These are phyloP conservation scores for Pseudozyma thailandica DNA, from an alignment of 1,284 basidiomycete species.

Conservation along the genomic window DNA sequence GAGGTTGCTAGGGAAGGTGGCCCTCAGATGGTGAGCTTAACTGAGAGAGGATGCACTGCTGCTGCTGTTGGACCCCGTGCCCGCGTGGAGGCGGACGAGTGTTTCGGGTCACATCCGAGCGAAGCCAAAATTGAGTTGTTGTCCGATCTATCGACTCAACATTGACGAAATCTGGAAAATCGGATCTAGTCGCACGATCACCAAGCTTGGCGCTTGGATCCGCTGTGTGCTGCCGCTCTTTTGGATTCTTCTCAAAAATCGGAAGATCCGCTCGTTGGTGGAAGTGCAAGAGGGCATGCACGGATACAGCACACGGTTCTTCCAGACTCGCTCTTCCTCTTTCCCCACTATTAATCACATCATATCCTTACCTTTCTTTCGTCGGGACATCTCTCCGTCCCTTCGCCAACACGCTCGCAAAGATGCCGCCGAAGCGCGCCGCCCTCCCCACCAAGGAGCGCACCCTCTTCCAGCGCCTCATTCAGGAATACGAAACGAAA, in stretches of 20 bases:
- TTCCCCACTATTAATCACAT: background rate
- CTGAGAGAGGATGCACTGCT: background rate
- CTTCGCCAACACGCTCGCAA: background rate
- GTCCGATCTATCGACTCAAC: background rate
- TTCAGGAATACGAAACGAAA: constrained; percentile 82
- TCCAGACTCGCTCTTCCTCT: background rate
- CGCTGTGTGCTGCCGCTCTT: constrained; percentile 7
- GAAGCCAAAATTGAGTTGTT: background rate
- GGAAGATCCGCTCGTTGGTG: constrained; percentile 19
- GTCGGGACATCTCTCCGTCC: background rate
- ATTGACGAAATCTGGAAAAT: background rate
- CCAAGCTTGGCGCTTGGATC: background rate
- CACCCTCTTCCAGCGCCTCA: constrained; percentile 84
- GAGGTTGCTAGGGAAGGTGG: background rate
- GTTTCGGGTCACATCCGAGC: background rate
- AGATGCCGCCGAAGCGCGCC: constrained; percentile 59
- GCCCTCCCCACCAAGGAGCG: constrained; percentile 83
- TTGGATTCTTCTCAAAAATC: constrained; percentile 20
- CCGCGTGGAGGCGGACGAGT: background rate
- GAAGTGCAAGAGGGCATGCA: constrained; percentile 1
- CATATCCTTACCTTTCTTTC: background rate
- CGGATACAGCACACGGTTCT: constrained; percentile 1
- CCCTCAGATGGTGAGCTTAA: too few species aligned
- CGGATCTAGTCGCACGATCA: constrained; percentile 8
- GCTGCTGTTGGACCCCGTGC: background rate